Percentiles rank a stretch among this genome's conserved stretches.
phyloP scores from a whole-genome alignment of 371 early-diverging fungal species.

The Funneliformis caledonium region DNA sequence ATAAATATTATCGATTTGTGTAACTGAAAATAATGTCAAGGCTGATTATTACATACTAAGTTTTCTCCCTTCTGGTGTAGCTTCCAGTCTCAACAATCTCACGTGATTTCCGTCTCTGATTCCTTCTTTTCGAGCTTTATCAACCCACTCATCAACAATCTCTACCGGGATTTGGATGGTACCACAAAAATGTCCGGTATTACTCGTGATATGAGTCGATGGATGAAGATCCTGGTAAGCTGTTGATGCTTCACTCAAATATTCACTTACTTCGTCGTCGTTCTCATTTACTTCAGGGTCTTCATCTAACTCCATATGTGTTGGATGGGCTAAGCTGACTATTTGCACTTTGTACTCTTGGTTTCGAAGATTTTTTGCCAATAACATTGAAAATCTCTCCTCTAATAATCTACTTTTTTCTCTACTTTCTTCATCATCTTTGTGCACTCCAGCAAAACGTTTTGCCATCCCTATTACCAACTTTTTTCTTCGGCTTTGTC shows the following conservation, averaged over 20 bases:
- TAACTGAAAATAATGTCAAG: neutral
- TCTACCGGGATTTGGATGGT: conserved; percentile 8
- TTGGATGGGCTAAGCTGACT: conserved; percentile 39
- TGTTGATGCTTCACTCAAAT: neutral
- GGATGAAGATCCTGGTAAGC: neutral
- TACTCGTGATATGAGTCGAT: conserved; percentile 5
- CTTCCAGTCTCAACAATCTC: conserved; percentile 23
- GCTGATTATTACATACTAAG: neutral
- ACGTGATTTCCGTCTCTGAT: neutral
- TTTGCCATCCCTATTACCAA: conserved; percentile 40
- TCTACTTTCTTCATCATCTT: conserved; percentile 44
- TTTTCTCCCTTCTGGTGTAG: neutral
- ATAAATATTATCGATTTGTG: neutral
- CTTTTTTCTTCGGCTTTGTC: conserved; percentile 25
- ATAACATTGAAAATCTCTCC: conserved; percentile 51
- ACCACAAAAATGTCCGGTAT: conserved; percentile 36
- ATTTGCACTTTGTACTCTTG: conserved; percentile 35
- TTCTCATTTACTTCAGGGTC: conserved; percentile 5
- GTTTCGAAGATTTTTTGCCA: conserved; percentile 45
- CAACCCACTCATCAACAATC: conserved; percentile 36
- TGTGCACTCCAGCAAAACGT: conserved; percentile 49
- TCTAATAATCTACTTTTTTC: conserved; percentile 47
- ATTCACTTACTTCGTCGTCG: conserved; percentile 5
- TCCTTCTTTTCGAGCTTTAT: conserved; percentile 1
- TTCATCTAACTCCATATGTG: conserved; percentile 27